Evolutionary conservation across 257 asterid species (phyloP), one percentile per base, ranked within the genome.

Genomic region (Verbascum thapsus): DNA sequence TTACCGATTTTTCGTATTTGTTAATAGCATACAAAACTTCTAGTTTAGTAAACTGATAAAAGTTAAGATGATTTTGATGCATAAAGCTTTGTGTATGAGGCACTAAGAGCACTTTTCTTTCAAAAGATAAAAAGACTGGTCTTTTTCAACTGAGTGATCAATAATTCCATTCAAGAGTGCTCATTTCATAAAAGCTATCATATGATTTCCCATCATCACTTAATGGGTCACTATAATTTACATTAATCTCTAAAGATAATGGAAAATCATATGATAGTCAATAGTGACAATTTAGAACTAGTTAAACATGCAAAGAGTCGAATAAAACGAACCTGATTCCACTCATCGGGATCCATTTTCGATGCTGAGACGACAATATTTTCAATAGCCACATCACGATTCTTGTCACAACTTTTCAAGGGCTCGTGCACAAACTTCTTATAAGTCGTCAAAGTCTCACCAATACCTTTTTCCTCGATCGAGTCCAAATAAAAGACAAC

Each of bases 291-390:
- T 5, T 7, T 6, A 10, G 15, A 19, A 4, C 10, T 13, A 9
- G 6, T 15, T 10, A 51, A 40, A 9, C 0, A n/a, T 13, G 22
- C 42, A 41, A 52, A n/a, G 8, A 20, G 19, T 32, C 37, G 63
- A 19, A 55, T 13, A 37, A n/a, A 44, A 64, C 74, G 40, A 54
- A 91, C 98, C 95, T 80, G 74, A 58, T 73, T 68, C 94, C 88
- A 84, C 44, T 83, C 87, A 16, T 49, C 60, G 19, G 71, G 73
- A 32, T 85, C 83, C 94, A 88, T 79, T 68, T 71, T 77, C 9
- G 70, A 50, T 1, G 94, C 88, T 5, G 74, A 63, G 61, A 91
- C 90, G 0, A 78, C 58, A 42, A 88, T 54, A 11, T 64, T 78
- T 30, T 80, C 61, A 8, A 81, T 30, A 16, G 82, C 78, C 59